These are phyloP conservation scores for Arthroderma sp. DNA, from an alignment of 2,329 filamentous ascomycete species.

Conservation along the genomic window DNA sequence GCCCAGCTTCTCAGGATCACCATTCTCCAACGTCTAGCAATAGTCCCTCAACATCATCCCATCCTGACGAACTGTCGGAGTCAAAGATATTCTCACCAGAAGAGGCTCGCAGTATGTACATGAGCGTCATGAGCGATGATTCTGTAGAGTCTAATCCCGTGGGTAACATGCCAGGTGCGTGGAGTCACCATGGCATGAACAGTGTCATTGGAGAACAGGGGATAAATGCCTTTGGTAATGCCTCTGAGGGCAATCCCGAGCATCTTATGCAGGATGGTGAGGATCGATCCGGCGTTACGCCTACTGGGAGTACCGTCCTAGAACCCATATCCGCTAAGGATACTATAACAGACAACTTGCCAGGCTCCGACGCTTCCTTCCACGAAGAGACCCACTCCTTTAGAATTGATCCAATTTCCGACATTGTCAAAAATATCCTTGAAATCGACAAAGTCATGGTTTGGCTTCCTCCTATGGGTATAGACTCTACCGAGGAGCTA, in stretches of 20 bases:
- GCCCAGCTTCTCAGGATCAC: background rate
- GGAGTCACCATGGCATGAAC: slow-evolving; percentile 21
- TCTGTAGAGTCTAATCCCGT: slow-evolving; percentile 19
- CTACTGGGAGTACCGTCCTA: background rate
- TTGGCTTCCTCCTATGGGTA: slow-evolving; percentile 25
- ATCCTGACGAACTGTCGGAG: slow-evolving; percentile 30
- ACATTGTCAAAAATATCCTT: slow-evolving; percentile 27
- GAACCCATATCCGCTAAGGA: background rate
- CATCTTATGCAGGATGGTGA: background rate
- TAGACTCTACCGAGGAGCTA: slow-evolving; percentile 3
- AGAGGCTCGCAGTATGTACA: slow-evolving; percentile 41
- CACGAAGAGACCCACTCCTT: background rate
- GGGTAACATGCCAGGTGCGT: slow-evolving; percentile 33
- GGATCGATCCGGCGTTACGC: background rate
- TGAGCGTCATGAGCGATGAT: slow-evolving; percentile 44
- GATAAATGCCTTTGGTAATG: background rate
- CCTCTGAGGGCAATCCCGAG: background rate
- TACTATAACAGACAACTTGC: background rate
- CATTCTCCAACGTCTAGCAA: background rate
- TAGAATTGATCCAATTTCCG: slow-evolving; percentile 5
- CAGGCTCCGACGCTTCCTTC: background rate
- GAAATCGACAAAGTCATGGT: slow-evolving; percentile 25
- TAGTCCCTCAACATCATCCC: background rate
- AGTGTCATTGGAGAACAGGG: background rate
- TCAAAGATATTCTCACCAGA: slow-evolving; percentile 39